Evolutionary conservation across 352 stramenopile genomes (phyloP), one percentile per base, ranked within the genome.

Genomic region (Lagenidium giganteum): DNA sequence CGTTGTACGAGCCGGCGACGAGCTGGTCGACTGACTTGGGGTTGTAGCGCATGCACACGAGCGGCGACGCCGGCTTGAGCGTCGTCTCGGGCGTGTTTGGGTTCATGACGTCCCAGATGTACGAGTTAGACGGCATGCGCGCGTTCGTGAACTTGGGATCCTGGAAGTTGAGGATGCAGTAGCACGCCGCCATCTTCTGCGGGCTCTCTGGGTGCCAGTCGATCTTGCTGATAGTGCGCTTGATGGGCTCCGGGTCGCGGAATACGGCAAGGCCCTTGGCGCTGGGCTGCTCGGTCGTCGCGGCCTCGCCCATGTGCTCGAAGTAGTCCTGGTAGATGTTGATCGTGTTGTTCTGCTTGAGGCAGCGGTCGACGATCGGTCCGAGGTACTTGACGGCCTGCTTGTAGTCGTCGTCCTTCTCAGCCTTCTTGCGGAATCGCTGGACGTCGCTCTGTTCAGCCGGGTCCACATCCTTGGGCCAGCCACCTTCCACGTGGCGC

Each of bases 311-410:
- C 64, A 97, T 83, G 59, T 95, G 69, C 39, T 86, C 75, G 64
- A 97, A 98, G 63, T 98, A 98, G 57, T 96, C 87, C 62, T 98
- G 86, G 58, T 98, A 98, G 40, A 98, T 97, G 68, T 98, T 96
- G 43, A 98, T 96, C 8, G 95, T 98, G 66, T 98, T 98, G 66
- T 98, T 98, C 61, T 98, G 95, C 61, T 96, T 96, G 71, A 98
- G 93, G 41, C 87, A 95, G 12, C 83, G 70, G 31, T 96, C 87
- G 17, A 97, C 87, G 46, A 97, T 72, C 0, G 91, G 91, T 2
- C 93, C 92, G 5, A 98, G 74, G 37, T 48, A 72, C 61, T 97
- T 97, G 51, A 98, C 86, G 5, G 93, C 83, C 54, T 90, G 81
- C 55, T 97, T 96, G 66, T 97, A 98, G 51, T 98, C 92, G 46